These are phyloP conservation scores for Nidularia sp. DNA, from an alignment of 768 basidiomycete species.

Conservation along the genomic window DNA sequence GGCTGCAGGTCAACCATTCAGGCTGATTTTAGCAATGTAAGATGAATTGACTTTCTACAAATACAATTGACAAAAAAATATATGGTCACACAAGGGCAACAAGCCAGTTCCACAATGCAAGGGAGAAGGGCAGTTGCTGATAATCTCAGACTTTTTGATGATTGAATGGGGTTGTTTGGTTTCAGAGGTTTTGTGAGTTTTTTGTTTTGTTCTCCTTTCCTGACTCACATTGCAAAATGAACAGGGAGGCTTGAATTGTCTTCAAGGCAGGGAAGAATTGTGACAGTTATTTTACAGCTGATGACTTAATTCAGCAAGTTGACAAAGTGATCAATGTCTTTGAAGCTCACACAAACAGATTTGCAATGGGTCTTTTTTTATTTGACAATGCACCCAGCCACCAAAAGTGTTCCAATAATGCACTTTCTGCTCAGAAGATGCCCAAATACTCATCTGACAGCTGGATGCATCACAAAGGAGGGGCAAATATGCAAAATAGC, in stretches of 20 bases:
- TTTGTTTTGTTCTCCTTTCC: not conserved
- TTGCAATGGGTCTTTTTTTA: slow-evolving; percentile 14
- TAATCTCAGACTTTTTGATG: not conserved
- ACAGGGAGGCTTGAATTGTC: slow-evolving; percentile 11
- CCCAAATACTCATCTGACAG: slow-evolving; percentile 12
- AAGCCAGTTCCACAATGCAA: too few species aligned
- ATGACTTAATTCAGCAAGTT: slow-evolving; percentile 18
- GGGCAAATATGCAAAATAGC: slow-evolving; percentile 15
- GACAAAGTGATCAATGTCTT: slow-evolving; percentile 25
- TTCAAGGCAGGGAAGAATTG: slow-evolving; percentile 23
- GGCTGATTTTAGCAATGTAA: slow-evolving; percentile 21
- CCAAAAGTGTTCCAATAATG: slow-evolving; percentile 17
- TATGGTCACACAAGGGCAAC: too few species aligned
- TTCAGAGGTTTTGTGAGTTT: slow-evolving; percentile 11
- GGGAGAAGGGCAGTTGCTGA: too few species aligned
- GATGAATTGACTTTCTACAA: slow-evolving; percentile 38
- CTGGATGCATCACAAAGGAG: slow-evolving; percentile 8
- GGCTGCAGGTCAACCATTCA: slow-evolving; percentile 5
- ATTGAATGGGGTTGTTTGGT: slow-evolving; percentile 16
- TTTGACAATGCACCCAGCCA: slow-evolving; percentile 14
- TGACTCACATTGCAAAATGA: not conserved
- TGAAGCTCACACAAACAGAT: slow-evolving; percentile 17
- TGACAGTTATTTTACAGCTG: slow-evolving; percentile 22
- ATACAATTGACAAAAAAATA: too few species aligned
- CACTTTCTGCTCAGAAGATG: slow-evolving; percentile 22